These are phyloP conservation scores for Citrullus amarus DNA, from an alignment of 306 rosid species.

Conservation along the genomic window DNA sequence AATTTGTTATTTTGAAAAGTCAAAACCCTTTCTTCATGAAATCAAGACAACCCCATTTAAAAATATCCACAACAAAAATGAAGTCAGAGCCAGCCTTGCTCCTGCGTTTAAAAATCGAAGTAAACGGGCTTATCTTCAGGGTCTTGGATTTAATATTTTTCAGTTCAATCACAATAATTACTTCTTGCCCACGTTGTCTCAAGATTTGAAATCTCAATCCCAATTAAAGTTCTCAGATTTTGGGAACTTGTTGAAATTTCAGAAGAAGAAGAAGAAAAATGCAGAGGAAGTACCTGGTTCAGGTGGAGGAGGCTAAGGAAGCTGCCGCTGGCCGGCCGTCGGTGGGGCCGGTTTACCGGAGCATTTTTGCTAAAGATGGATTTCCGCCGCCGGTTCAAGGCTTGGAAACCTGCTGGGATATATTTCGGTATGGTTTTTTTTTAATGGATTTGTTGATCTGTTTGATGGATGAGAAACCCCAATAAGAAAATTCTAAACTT, in stretches of 20 bases:
- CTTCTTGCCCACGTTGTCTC: background rate
- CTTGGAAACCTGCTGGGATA: constrained; percentile 83
- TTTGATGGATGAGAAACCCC: background rate
- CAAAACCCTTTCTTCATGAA: background rate
- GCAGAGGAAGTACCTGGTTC: constrained; percentile 35
- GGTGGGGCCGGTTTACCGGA: constrained; percentile 67
- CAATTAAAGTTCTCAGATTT: background rate
- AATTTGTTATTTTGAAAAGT: background rate
- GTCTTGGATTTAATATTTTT: background rate
- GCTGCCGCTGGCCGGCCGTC: constrained; percentile 51
- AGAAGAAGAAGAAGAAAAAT: background rate
- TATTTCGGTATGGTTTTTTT: constrained; percentile 46
- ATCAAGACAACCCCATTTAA: background rate
- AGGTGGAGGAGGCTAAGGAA: constrained; percentile 55
- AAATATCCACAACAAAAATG: background rate
- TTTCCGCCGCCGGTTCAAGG: constrained; percentile 56
- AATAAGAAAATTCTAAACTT: background rate
- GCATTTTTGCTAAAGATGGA: constrained; percentile 72
- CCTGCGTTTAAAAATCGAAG: background rate
- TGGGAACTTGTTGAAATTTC: background rate
- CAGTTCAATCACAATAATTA: background rate
- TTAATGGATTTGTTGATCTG: background rate
- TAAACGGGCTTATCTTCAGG: background rate
- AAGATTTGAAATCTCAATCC: background rate
- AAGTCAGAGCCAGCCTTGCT: background rate